Evolutionary conservation across 768 basidiomycete species (phyloP), one percentile per base, ranked within the genome.

Genomic region (Cystofilobasidium macerans): DNA sequence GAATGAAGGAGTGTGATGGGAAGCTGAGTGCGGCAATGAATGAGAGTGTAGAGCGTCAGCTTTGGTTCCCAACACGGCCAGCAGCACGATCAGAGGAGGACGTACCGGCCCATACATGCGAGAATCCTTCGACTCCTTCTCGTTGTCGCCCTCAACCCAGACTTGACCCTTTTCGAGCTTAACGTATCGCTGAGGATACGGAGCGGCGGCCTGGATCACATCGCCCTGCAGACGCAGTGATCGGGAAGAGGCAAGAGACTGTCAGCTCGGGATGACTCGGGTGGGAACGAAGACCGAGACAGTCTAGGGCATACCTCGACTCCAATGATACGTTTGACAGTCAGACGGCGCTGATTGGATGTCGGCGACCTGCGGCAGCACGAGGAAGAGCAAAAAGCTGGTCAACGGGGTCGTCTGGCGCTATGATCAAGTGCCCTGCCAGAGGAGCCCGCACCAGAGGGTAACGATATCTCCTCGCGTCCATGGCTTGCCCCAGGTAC

Each of bases 111-210:
- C 65, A 33, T 67, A 67, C 33, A 40, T 51, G n/a, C 59, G 60
- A 16, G 65, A 67, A 38, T 67, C 65, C 32, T 67, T 67, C 4
- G 58, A 61, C 26, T 54, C 51, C 22, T 51, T 40, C 20, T 48
- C 48, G 42, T 67, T 67, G 53, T 67, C 65, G 12, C 65, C 65
- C 42, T 67, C 65, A 1, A 67, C 65, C 65, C 65, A 67, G 42
- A 61, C 65, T 43, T 67, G 65, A 12, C 65, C 65, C 24, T 30
- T 54, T 12, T 60, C 65, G 9, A 67, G 56, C 32, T 61, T 67
- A 32, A 67, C 58, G 51, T 28, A 61, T 20, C 22, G 24, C 7
- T 43, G 22, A 2, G 58, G 65, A 36, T 60, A 67, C 6, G 65
- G 65, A 18, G 28, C 33, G 3, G 54, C 38, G 22, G 65, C 61